Evolutionary conservation across 2,329 filamentous ascomycete species (phyloP).

Genomic region (Diaporthe eres): DNA sequence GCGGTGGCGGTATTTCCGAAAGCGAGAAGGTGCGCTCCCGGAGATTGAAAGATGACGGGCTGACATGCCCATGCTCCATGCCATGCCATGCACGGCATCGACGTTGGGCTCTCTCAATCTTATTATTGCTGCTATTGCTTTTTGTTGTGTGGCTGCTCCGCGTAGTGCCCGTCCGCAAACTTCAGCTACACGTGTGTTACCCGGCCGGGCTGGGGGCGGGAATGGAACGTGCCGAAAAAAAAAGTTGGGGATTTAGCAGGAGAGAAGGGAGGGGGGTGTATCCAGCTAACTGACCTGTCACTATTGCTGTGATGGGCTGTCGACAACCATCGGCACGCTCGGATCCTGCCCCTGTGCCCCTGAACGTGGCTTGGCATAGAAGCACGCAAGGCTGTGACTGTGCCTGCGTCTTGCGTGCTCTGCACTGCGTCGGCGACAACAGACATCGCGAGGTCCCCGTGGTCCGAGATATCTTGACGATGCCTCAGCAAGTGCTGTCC

Average conservation of each 20-base stretch:
- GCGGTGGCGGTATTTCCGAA: conserved; percentile 27
- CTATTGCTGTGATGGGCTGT: conserved; percentile 11
- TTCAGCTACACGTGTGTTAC: conserved; percentile 29
- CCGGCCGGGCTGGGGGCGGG: conserved; percentile 27
- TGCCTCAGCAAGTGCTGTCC: not conserved
- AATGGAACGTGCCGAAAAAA: conserved; percentile 25
- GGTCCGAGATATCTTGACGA: not conserved
- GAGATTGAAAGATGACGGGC: conserved; percentile 24
- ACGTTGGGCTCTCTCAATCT: conserved; percentile 22
- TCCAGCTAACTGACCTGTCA: conserved; percentile 26
- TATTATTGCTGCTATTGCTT: conserved; percentile 25
- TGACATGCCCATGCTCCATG: not conserved
- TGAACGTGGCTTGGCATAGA: conserved; percentile 8
- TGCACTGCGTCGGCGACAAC: conserved; percentile 7
- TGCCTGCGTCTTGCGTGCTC: conserved; percentile 1
- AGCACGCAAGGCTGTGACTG: conserved; percentile 14
- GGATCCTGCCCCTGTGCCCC: conserved; percentile 28
- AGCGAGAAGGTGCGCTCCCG: conserved; percentile 14
- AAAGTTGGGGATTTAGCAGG: conserved; percentile 19
- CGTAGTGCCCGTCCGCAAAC: conserved; percentile 32
- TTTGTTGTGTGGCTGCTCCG: conserved; percentile 14
- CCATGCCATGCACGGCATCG: conserved; percentile 25
- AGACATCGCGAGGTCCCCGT: conserved; percentile 9
- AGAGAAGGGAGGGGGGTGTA: not conserved
- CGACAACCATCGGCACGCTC: conserved; percentile 20